Conservation (phyloP, 371 early-diverging fungal genomes). For the Massospora cicadina region DNA sequence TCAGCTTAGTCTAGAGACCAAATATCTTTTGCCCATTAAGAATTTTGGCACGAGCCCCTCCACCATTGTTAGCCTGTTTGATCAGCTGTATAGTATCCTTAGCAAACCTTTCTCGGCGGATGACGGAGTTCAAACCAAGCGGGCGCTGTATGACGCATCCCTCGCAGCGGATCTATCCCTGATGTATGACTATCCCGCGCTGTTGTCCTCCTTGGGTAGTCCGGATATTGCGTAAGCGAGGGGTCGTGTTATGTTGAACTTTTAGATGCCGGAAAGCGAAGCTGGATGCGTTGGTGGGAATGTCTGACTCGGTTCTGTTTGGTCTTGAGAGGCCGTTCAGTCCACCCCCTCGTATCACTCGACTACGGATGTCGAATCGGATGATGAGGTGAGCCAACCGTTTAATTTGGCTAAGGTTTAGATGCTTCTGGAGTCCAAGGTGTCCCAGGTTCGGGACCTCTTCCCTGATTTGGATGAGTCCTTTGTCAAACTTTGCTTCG, state of each 20-base stretch:
- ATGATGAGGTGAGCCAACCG: background rate
- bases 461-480: background rate
- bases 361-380: background rate
- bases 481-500: slow-evolving; percentile 5
- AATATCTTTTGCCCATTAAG: background rate
- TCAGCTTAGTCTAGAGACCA: background rate
- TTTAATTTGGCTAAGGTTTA: background rate
- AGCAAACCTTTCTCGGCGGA: background rate
- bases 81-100: background rate
- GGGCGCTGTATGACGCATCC: background rate
- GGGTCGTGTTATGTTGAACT: background rate
- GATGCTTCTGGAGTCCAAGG: background rate
- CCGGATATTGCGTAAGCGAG: background rate
- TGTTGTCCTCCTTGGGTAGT: background rate
- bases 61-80: background rate
- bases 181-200: background rate
- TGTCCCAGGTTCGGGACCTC: slow-evolving; percentile 1
- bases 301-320: background rate
- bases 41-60: background rate
- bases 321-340: background rate
- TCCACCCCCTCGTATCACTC: background rate
- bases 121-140: background rate
- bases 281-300: background rate
- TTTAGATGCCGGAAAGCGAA: background rate
- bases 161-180: background rate